phyloP scores from a whole-genome alignment of 306 rosid species.

The Chamaecrista fasciculata region DNA sequence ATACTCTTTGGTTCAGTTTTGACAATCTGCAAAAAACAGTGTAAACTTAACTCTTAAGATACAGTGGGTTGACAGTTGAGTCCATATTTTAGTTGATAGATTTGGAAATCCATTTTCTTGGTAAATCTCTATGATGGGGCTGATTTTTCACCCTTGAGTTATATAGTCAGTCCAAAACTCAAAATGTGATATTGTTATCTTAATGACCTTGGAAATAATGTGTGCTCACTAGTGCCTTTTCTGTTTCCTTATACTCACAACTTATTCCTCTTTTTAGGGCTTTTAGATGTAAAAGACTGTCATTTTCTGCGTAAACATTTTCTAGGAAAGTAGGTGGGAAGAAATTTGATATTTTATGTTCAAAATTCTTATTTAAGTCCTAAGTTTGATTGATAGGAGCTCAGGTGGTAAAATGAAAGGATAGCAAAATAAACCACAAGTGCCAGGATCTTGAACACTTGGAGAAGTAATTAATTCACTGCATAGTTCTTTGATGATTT shows the following conservation, averaged over 20 bases:
- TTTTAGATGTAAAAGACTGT: neutral
- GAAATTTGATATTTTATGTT: neutral
- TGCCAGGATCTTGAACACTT: too few species aligned
- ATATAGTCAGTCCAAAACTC: neutral
- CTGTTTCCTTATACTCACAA: neutral
- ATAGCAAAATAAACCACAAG: too few species aligned
- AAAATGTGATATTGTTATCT: neutral
- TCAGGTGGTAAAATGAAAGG: too few species aligned
- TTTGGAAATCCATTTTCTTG: neutral
- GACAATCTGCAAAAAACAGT: conserved; percentile 5
- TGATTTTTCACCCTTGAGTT: neutral
- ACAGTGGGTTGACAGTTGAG: neutral
- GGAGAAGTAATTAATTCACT: too few species aligned
- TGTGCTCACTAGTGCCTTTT: neutral
- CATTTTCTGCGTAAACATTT: conserved; percentile 8
- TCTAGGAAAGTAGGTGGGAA: neutral
- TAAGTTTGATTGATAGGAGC: too few species aligned
- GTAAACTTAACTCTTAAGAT: neutral
- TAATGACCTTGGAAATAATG: neutral
- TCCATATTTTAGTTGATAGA: neutral
- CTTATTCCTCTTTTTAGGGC: neutral
- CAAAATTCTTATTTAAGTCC: conserved; percentile 13
- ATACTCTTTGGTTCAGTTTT: neutral
- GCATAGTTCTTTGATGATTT: too few species aligned
- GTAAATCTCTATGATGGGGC: neutral